Base-by-base conservation (phyloP, 768 basidiomycete genomes). In the Boletus sp. region DNA sequence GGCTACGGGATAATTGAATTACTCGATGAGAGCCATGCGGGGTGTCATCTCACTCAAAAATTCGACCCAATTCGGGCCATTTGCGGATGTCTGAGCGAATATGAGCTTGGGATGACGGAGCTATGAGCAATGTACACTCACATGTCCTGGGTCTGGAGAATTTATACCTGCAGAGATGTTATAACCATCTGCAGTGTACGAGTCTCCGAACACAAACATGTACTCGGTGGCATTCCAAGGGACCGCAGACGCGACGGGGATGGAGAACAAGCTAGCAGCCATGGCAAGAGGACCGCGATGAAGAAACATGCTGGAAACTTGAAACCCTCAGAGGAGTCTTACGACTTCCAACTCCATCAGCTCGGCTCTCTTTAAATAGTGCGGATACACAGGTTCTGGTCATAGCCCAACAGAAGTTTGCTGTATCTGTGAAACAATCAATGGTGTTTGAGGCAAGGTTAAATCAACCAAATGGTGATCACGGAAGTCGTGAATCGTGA, bases 21-120 rank as follows among this genome's bases (percentile, higher is more conserved):
- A 54, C 17, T 33, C 13, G 44, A 38, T 10, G 7, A 11, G 14
- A 21, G 23, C 21, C 7, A 34, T 42, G 13, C 14, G 32, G 19
- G 17, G 17, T n/a, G 21, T 55, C 15, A 33, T 45, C 71, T 57
- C 52, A 83, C 83, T 72, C 50, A 83, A 71, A 58, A 72, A 78
- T 53, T 78, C 64, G 7, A 83, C 82, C 83, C 83, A 86, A 64
- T 83, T 85, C 1, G 77, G 83, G 17, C 84, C 83, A 63, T 84
- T 82, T 15, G 81, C 82, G 7, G 81, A 81, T 9, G 78, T 80
- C 82, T 85, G 42, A 1, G 27, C 7, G 3, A 23, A 30, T 25
- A 17, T 57, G 54, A 60, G 53, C 39, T n/a, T 21, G n/a, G 30
- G n/a, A 32, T 45, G 47, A 25, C 25, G 9, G 11, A 7, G 47